Evolutionary conservation across 371 early-diverging fungal species (phyloP).

Genomic region (Blakeslea trispora): DNA sequence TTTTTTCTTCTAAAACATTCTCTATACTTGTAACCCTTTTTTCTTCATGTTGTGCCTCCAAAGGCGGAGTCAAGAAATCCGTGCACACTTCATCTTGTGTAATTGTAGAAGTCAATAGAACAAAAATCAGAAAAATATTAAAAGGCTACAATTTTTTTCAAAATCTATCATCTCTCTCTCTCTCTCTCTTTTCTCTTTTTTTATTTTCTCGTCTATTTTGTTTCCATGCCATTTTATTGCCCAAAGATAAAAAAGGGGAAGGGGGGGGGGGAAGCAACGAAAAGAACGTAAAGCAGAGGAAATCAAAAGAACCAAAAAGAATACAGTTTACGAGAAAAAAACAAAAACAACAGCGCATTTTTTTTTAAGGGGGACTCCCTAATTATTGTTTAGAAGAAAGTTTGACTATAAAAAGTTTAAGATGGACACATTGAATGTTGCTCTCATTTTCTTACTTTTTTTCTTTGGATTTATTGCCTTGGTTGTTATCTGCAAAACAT

Average conservation of each 20-base stretch:
- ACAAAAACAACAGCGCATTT: not conserved
- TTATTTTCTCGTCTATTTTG: not conserved
- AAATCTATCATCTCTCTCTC: not conserved
- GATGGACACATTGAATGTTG: no score
- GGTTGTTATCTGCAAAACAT: not conserved
- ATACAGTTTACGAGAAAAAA: not conserved
- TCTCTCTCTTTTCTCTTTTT: not conserved
- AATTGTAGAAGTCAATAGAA: not conserved
- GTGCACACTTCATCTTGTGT: not conserved
- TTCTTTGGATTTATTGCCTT: not conserved
- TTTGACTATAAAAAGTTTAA: no score
- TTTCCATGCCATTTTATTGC: no score
- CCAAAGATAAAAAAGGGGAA: no score
- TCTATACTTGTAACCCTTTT: not conserved
- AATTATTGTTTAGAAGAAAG: not conserved
- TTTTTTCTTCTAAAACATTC: slow-evolving; percentile 2
- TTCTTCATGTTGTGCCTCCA: slow-evolving; percentile 14
- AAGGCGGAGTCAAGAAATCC: slow-evolving; percentile 1
- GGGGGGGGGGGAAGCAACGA: not conserved
- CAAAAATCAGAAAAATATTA: not conserved
- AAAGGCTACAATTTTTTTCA: not conserved
- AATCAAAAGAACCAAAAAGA: not conserved
- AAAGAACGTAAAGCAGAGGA: not conserved
- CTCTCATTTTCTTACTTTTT: not conserved
- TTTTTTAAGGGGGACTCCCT: not conserved